Evolutionary conservation across 2,329 filamentous ascomycete genomes (phyloP), one percentile per base, ranked within the genome.

Genomic region (Pseudocercospora macadamiae): DNA sequence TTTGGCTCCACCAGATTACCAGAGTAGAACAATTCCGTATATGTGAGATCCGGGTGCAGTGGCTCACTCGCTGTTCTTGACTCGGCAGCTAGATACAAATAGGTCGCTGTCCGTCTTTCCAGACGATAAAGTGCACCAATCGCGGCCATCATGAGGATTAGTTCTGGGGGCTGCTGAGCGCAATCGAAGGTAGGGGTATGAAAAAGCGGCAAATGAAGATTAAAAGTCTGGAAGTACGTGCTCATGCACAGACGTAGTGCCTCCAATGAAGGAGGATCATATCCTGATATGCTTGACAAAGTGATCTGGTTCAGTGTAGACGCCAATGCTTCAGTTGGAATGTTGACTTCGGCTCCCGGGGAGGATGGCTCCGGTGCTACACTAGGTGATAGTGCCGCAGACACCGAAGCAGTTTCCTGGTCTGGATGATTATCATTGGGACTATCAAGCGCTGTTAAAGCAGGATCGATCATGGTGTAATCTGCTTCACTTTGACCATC

Each of bases 171-270:
- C 25, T 37, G 26, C 2, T 21, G 14, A 10, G 28, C 32, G 18
- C n/a, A 36, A 12, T 55, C 28, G 9, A 51, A 55, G 12, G 28
- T 36, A 7, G 25, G 44, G 4, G 10, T 12, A 19, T 51, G 54
- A 16, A 55, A 37, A n/a, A 55, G 34, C n/a, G 44, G 54, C 10
- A 55, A 21, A 34, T 55, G 54, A 4, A 55, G 10, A 14, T 55
- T 36, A 28, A 37, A 55, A 3, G 44, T 23, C 19, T 55, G 39
- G n/a, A 55, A 49, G 32, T 28, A 55, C 5, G 54, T 48, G 16
- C 28, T 32, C 14, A 55, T 45, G 26, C 52, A 55, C 6, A 55
- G 16, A 12, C 39, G 37, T 7, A 55, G 9, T 6, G 34, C 16
- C 6, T 55, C 39, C 18, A 23, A 16, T 7, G 37, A 30, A 0